Conservation (phyloP, 2,329 filamentous ascomycete genomes). For the Colletotrichum cuscutae region DNA sequence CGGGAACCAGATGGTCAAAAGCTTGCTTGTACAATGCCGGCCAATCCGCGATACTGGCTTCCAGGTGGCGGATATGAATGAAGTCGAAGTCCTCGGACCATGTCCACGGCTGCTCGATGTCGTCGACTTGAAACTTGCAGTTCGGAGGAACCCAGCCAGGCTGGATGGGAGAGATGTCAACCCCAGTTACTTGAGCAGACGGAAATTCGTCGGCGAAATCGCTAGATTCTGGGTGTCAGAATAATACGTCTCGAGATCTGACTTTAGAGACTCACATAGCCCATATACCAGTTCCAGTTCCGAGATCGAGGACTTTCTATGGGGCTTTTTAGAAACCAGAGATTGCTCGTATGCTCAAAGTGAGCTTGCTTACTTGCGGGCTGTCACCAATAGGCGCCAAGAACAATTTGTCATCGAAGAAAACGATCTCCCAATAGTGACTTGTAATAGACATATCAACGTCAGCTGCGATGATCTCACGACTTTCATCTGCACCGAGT, state of each 20-base stretch:
- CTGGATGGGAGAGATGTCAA: constrained; percentile 68
- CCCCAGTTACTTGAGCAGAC: constrained; percentile 56
- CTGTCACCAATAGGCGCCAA: background rate
- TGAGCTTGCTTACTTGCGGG: background rate
- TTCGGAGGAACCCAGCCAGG: constrained; percentile 67
- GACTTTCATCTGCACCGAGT: too few relatives aligned
- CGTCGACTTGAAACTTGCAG: constrained; percentile 63
- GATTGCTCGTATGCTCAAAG: background rate
- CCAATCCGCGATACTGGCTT: constrained; percentile 67
- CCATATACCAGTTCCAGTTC: constrained; percentile 15
- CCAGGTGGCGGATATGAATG: constrained; percentile 68
- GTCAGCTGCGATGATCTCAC: background rate
- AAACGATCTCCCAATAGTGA: background rate
- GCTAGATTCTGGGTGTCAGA: constrained; percentile 45
- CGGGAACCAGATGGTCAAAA: constrained; percentile 65
- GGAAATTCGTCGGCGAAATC: constrained; percentile 58
- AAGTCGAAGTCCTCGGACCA: constrained; percentile 63
- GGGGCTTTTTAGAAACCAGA: background rate
- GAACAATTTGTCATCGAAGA: background rate
- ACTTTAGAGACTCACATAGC: constrained; percentile 19
- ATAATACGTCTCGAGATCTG: background rate
- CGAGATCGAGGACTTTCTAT: background rate
- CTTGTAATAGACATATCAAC: background rate
- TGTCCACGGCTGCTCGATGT: constrained; percentile 51
- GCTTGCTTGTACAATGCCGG: constrained; percentile 60